Conservation (phyloP, 345 rosid genomes). For the Citrus reticulata region DNA sequence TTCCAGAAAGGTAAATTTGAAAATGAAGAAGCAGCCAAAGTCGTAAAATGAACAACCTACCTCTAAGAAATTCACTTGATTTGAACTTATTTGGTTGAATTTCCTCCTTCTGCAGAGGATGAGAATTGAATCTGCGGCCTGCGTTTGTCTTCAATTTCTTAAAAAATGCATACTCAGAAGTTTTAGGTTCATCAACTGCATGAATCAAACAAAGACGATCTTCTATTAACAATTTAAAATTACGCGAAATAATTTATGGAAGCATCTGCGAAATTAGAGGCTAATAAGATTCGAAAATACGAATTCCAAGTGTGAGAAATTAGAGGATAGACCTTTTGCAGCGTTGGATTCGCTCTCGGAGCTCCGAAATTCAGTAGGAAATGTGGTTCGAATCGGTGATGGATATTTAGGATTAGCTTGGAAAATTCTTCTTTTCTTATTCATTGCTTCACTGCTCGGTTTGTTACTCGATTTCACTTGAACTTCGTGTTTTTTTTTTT, state of each 20-base stretch:
- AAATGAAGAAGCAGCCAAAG: not conserved
- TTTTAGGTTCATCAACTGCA: slow-evolving; percentile 62
- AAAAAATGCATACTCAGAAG: slow-evolving; percentile 75
- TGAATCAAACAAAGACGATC: not conserved
- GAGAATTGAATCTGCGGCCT: slow-evolving; percentile 18
- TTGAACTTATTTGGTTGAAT: slow-evolving; percentile 14
- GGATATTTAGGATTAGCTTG: not conserved
- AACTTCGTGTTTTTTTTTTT: not conserved
- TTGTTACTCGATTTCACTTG: not conserved
- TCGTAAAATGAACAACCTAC: slow-evolving; percentile 10
- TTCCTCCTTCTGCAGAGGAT: slow-evolving; percentile 8
- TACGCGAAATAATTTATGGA: not conserved
- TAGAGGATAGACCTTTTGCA: slow-evolving; percentile 3
- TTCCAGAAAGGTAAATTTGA: not conserved
- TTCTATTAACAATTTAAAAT: not conserved
- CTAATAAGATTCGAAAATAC: not conserved
- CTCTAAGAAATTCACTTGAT: slow-evolving; percentile 19
- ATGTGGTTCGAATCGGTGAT: not conserved
- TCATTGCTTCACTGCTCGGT: not conserved
- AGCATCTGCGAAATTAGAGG: not conserved
- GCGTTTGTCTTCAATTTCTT: slow-evolving; percentile 53
- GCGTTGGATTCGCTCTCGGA: not conserved
- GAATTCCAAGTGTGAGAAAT: not conserved
- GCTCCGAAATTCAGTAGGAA: not conserved
- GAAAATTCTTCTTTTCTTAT: not conserved